Conservation (phyloP, 176 grass and related monocot species). For the Oryza coarctata region DNA sequence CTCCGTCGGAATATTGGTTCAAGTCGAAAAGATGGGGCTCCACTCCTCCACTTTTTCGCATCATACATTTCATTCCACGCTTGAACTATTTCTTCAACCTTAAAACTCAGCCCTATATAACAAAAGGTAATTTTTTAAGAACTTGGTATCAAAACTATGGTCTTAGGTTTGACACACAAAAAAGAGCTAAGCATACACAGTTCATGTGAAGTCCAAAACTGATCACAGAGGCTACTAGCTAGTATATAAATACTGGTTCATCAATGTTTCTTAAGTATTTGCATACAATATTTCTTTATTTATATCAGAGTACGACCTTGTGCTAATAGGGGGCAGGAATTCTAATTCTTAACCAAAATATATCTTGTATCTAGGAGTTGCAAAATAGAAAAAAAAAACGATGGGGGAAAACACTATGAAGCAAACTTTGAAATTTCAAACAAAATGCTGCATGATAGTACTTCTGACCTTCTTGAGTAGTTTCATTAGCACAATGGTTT, state of each 20-base stretch:
- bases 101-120: slow-evolving; percentile 66
- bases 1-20: slow-evolving; percentile 60
- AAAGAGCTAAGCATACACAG: not conserved
- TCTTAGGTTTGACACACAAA: not conserved
- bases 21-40: slow-evolving; percentile 48
- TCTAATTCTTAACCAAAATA: not conserved
- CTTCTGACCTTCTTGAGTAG: slow-evolving; percentile 60
- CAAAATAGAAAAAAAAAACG: not conserved
- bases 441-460: not conserved
- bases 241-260: not conserved
- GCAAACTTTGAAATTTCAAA: not conserved
- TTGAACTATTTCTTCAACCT: slow-evolving; percentile 76
- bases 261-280: not conserved
- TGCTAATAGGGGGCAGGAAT: not conserved
- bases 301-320: not conserved
- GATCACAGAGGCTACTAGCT: not conserved
- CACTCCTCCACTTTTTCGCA: slow-evolving; percentile 59
- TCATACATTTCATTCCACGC: slow-evolving; percentile 80
- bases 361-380: not conserved
- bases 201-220: not conserved
- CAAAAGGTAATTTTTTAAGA: slow-evolving; percentile 13
- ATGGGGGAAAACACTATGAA: not conserved
- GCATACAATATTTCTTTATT: not conserved
- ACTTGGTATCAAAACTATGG: not conserved
- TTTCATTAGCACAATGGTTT: slow-evolving; percentile 71